Evolutionary conservation across 2,329 filamentous ascomycete genomes (phyloP), one percentile per base, ranked within the genome.

Genomic region (Metarhizium rileyi): DNA sequence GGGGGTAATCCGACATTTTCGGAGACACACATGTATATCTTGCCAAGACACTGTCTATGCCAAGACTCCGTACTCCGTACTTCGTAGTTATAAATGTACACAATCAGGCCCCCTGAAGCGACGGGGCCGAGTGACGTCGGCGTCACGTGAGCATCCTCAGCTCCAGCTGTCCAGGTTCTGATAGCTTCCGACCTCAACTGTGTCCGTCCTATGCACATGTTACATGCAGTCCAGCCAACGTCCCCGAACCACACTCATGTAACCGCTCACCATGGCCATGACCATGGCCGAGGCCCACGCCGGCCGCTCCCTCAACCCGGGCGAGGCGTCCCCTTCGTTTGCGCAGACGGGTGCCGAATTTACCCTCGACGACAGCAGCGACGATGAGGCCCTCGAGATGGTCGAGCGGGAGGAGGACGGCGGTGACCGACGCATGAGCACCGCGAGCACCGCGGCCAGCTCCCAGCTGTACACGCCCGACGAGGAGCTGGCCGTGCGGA

Each of bases 401-500:
- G 58, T 69, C 47, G 59, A 56, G 55, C 57, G 56, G 36, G 10
- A 18, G 30, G n/a, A 12, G 33, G 18, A 30, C 38, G 5, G 8
- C 14, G 18, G 10, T 18, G 23, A 7, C 28, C 30, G 53, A 7
- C 18, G 3, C 55, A 57, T 8, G 47, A 50, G 22, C 48, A 52
- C 20, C 51, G 55, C 47, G 25, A 63, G 62, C 54, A 65, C 67
- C 16, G 57, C 60, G 33, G 65, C 66, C 16, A 67, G 66, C 56
- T 68, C 64, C 51, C 63, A 66, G 60, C 60, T 68, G 20, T 79
- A 76, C 51, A 76, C 76, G 3, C 68, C 71, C 0, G 83, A 90
- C 48, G 90, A 96, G 64, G 90, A 94, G 62, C 69, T 65, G 22
- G 71, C 73, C 4, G 83, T 94, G 8, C 74, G 90, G 50, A 75